Evolutionary conservation across 768 basidiomycete species (phyloP).

Genomic region (Phlebiopsis flavidoalba): DNA sequence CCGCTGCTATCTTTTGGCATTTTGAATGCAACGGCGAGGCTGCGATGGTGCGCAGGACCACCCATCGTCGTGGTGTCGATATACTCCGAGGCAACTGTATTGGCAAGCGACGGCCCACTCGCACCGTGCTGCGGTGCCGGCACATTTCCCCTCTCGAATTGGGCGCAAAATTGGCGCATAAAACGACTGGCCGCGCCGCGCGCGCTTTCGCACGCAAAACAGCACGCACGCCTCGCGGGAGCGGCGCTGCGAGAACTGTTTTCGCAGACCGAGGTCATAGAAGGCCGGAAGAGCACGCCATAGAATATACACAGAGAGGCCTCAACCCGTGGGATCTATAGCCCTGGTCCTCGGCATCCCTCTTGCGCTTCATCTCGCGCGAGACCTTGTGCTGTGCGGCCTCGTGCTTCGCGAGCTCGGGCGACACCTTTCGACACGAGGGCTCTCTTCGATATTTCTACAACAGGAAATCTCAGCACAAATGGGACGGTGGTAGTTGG

Average conservation of each 20-base stretch:
- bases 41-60: too few species aligned
- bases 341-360: slow-evolving; percentile 71
- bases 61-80: too few species aligned
- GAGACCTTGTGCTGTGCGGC: slow-evolving; percentile 88
- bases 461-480: slow-evolving; percentile 3
- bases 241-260: not conserved
- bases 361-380: slow-evolving; percentile 92
- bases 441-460: slow-evolving; percentile 93
- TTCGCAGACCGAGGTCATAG: not conserved
- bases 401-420: slow-evolving; percentile 88
- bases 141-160: not conserved
- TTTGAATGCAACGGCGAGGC: too few species aligned
- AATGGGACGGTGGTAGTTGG: slow-evolving; percentile 6
- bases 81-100: too few species aligned
- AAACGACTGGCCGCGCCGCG: not conserved
- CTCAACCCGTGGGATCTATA: slow-evolving; percentile 5
- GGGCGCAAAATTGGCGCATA: not conserved
- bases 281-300: not conserved
- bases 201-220: not conserved
- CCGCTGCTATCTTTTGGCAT: too few species aligned
- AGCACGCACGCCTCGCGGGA: not conserved
- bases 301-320: not conserved
- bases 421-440: slow-evolving; percentile 86
- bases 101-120: too few species aligned
- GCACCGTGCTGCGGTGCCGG: too few species aligned